Evolutionary conservation across 2,329 filamentous ascomycete genomes (phyloP).

Genomic region (Epichloe elymi): DNA sequence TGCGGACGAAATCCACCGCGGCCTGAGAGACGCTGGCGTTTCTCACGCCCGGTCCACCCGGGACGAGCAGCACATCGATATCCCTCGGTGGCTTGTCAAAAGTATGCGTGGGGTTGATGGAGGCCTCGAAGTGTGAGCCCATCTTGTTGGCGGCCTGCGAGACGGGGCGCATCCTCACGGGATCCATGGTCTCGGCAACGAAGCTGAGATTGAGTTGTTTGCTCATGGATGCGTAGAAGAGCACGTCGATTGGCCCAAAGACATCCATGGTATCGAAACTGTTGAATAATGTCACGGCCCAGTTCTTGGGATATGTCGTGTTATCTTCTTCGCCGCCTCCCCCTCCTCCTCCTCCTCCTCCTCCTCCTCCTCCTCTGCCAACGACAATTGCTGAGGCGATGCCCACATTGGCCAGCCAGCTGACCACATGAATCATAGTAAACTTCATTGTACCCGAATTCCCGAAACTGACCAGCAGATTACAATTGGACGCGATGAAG

Average conservation of each 20-base stretch:
- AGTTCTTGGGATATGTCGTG: slow-evolving; percentile 2
- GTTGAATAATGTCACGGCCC: slow-evolving; percentile 4
- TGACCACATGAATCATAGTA: not conserved
- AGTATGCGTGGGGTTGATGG: slow-evolving; percentile 32
- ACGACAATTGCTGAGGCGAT: not conserved
- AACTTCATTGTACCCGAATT: not conserved
- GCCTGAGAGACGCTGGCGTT: slow-evolving; percentile 14
- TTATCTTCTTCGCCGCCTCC: not conserved
- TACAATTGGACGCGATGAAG: not conserved
- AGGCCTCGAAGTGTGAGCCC: slow-evolving; percentile 19
- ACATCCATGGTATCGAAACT: slow-evolving; percentile 16
- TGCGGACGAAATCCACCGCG: slow-evolving; percentile 26
- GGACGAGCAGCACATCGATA: slow-evolving; percentile 45
- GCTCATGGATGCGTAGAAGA: slow-evolving; percentile 24
- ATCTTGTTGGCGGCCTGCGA: slow-evolving; percentile 1
- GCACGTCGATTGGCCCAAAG: slow-evolving; percentile 30
- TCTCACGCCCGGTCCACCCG: slow-evolving; percentile 42
- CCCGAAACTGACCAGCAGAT: not conserved
- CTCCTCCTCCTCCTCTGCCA: not conserved
- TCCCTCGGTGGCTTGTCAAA: slow-evolving; percentile 34
- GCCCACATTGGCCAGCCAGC: not conserved
- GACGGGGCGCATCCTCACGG: slow-evolving; percentile 23
- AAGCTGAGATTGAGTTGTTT: slow-evolving; percentile 24
- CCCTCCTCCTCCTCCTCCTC: not conserved
- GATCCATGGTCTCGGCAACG: slow-evolving; percentile 24